Conservation (phyloP, 108 stramenopile species). For the Skeletonema tropicum region DNA sequence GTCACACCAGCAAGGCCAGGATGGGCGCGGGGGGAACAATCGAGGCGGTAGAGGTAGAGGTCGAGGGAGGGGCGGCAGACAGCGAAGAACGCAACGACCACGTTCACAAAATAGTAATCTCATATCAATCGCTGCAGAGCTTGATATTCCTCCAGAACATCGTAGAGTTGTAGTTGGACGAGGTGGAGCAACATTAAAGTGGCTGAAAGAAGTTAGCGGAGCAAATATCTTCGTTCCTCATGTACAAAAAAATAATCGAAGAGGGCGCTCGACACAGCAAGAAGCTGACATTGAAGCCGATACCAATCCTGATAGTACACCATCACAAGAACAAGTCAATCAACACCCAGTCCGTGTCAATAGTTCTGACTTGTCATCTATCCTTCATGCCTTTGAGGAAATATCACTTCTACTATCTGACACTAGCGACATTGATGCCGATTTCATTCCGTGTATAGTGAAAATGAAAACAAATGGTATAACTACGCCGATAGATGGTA, state of each 20-base stretch:
- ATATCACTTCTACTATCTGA: slow-evolving; percentile 23
- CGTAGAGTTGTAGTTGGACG: slow-evolving; percentile 26
- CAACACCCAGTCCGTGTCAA: slow-evolving; percentile 38
- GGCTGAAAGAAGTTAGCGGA: slow-evolving; percentile 25
- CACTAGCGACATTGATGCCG: slow-evolving; percentile 6
- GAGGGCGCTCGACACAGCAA: not conserved
- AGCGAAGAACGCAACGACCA: not conserved
- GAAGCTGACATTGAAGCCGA: not conserved
- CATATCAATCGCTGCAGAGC: slow-evolving; percentile 13
- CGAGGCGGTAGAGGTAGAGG: not conserved
- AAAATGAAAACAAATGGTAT: slow-evolving; percentile 17
- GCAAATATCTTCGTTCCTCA: slow-evolving; percentile 33
- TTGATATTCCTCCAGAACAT: slow-evolving; percentile 23
- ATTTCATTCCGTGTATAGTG: slow-evolving; percentile 23
- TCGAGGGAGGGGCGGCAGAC: slow-evolving; percentile 17
- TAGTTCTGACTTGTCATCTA: slow-evolving; percentile 10
- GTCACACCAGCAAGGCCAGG: slow-evolving; percentile 39
- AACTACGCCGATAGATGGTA: not conserved
- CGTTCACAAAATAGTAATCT: not conserved
- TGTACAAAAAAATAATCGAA: slow-evolving; percentile 5
- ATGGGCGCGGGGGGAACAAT: slow-evolving; percentile 5
- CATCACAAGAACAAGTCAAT: slow-evolving; percentile 6
- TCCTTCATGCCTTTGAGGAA: slow-evolving; percentile 35
- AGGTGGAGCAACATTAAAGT: slow-evolving; percentile 23
- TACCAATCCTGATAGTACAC: not conserved